phyloP scores from a whole-genome alignment of 2,329 filamentous ascomycete genomes.

The Penicillium sp. region DNA sequence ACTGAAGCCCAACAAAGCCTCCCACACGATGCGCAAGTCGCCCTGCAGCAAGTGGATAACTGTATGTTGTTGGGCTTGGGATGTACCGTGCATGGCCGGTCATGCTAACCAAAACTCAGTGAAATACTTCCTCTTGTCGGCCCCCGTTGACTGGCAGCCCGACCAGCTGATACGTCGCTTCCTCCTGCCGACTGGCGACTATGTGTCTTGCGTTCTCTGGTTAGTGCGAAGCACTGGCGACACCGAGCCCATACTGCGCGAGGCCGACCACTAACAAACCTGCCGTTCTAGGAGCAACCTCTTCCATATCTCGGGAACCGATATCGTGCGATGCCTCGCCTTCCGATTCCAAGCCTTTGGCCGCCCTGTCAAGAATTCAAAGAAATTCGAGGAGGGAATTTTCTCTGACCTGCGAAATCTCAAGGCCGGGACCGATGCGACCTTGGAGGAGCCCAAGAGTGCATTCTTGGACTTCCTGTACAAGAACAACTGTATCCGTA shows the following conservation, averaged over 20 bases:
- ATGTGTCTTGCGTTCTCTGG: conserved; percentile 97
- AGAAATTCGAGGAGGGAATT: conserved; percentile 99
- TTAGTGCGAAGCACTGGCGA: conserved; percentile 46
- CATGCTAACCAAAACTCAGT: conserved; percentile 57
- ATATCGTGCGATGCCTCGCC: conserved; percentile 96
- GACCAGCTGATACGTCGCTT: conserved; percentile 97
- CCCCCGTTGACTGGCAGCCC: conserved; percentile 94
- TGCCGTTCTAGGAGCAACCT: conserved; percentile 77
- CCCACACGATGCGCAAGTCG: conserved; percentile 94
- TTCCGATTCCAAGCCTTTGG: conserved; percentile 99
- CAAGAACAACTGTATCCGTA: conserved; percentile 99
- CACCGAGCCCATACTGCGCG: conserved; percentile 5
- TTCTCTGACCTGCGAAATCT: conserved; percentile 98
- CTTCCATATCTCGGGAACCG: conserved; percentile 98
- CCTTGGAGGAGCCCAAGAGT: conserved; percentile 97
- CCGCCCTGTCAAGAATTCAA: conserved; percentile 97
- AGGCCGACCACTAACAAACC: conserved; percentile 17
- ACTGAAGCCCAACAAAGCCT: conserved; percentile 95
- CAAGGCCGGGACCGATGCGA: conserved; percentile 97
- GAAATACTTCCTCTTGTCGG: conserved; percentile 99
- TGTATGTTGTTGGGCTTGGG: conserved; percentile 60
- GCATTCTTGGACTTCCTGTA: conserved; percentile 97
- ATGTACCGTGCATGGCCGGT: not conserved
- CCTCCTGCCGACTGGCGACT: conserved; percentile 94
- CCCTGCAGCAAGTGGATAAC: conserved; percentile 97